These are phyloP conservation scores for Talaromyces proteolyticus DNA, from an alignment of 495 filamentous ascomycete genomes.

Conservation along the genomic window DNA sequence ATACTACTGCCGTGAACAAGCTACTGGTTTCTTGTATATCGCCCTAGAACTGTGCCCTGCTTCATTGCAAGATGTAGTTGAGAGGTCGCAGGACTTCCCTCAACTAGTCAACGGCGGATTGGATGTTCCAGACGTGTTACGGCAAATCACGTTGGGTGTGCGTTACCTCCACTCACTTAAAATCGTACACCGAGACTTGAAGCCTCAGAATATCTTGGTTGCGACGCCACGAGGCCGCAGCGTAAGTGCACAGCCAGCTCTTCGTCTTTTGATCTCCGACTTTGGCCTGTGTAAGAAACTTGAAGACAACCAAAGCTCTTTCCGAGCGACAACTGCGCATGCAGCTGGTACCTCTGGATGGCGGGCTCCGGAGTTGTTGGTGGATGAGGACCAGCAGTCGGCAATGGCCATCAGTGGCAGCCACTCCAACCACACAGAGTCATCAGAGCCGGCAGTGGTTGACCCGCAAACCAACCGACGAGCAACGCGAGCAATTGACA, in stretches of 20 bases:
- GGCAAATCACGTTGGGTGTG: constrained; percentile 82
- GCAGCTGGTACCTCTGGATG: constrained; percentile 92
- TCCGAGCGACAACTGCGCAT: constrained; percentile 88
- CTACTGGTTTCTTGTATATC: constrained; percentile 90
- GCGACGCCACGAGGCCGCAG: constrained; percentile 42
- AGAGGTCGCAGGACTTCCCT: constrained; percentile 58
- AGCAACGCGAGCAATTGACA: constrained; percentile 91
- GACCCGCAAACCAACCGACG: constrained; percentile 65
- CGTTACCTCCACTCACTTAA: constrained; percentile 85
- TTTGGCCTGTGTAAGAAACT: constrained; percentile 98
- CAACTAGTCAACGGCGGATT: constrained; percentile 44
- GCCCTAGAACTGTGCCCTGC: constrained; percentile 93
- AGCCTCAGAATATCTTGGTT: constrained; percentile 95
- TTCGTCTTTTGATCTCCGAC: constrained; percentile 89
- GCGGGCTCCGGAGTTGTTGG: constrained; percentile 89
- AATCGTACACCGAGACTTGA: constrained; percentile 95
- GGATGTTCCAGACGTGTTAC: constrained; percentile 60
- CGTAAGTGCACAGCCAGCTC: constrained; percentile 15
- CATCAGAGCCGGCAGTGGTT: constrained; percentile 52
- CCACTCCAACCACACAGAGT: constrained; percentile 43
- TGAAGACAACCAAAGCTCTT: constrained; percentile 91
- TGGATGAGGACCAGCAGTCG: constrained; percentile 59
- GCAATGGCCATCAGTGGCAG: constrained; percentile 15
- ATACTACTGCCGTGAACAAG: constrained; percentile 87
- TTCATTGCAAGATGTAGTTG: constrained; percentile 82